Conservation (phyloP, 176 grass and related monocot genomes). For the Hordeum marinum region DNA sequence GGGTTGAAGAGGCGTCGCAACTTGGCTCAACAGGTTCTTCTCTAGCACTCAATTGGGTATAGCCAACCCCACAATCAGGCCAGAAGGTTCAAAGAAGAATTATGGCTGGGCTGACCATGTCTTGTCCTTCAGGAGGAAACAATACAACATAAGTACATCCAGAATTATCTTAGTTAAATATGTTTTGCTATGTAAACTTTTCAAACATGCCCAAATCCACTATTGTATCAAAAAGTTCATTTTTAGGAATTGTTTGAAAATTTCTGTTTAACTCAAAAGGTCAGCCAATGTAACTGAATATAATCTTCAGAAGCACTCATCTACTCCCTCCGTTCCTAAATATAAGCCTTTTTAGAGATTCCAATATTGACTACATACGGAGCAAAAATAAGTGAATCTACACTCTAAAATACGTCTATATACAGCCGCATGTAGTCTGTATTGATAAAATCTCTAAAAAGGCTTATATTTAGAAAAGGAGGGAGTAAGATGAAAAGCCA, state of each 20-base stretch:
- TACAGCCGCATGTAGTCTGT: too few relatives aligned
- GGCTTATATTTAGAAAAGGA: too few relatives aligned
- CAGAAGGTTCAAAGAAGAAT: constrained; percentile 33
- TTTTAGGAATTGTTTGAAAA: neutral
- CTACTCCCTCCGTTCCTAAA: too few relatives aligned
- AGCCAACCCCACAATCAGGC: constrained; percentile 17
- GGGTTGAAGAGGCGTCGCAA: neutral
- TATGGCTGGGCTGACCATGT: constrained; percentile 20
- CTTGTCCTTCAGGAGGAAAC: constrained; percentile 44
- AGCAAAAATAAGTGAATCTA: too few relatives aligned
- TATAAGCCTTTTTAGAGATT: too few relatives aligned
- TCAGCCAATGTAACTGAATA: neutral
- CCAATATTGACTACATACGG: too few relatives aligned
- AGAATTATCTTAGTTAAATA: constrained; percentile 12
- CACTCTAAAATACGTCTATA: too few relatives aligned
- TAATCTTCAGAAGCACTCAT: constrained; percentile 9
- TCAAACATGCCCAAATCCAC: neutral
- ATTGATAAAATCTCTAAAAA: too few relatives aligned
- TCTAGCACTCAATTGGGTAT: neutral
- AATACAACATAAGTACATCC: constrained; percentile 23
- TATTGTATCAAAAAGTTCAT: neutral
- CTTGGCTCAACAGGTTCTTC: neutral
- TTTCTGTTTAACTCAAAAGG: neutral
- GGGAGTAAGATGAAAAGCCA: constrained; percentile 1
- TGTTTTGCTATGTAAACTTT: neutral